Percentiles rank a stretch among this genome's conserved stretches.
Conservation (phyloP, 1,284 basidiomycete species). For the Sanghuangporus weigelae region DNA sequence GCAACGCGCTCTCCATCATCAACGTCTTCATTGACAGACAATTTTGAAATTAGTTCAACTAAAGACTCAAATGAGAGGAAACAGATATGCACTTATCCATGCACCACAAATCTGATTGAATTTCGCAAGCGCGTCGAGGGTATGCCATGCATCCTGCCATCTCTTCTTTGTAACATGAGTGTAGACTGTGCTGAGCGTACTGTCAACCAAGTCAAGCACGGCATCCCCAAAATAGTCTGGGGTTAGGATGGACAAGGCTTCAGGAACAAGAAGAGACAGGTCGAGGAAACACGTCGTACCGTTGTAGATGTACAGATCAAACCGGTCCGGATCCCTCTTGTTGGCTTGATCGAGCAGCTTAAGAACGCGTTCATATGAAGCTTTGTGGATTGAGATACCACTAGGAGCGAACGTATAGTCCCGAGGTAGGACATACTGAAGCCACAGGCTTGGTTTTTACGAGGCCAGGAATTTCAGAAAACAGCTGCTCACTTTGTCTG, state of each 20-base stretch:
- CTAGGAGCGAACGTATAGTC: conserved; percentile 30
- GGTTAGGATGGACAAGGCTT: neutral
- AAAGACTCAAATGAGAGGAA: neutral
- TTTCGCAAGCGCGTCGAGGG: conserved; percentile 31
- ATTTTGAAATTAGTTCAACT: neutral
- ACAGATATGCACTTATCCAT: conserved; percentile 30
- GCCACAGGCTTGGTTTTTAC: neutral
- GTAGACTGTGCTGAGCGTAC: conserved; percentile 27
- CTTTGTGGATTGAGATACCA: conserved; percentile 28
- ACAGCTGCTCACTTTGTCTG: neutral
- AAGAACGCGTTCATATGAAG: conserved; percentile 26
- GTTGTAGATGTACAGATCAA: conserved; percentile 37
- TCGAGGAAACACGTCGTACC: conserved; percentile 23
- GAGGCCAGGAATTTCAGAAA: neutral
- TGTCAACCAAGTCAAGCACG: conserved; percentile 32
- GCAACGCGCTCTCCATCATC: conserved; percentile 34
- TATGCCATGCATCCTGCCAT: conserved; percentile 30
- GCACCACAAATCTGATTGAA: conserved; percentile 28
- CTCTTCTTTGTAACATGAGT: conserved; percentile 31
- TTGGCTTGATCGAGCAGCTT: conserved; percentile 29
- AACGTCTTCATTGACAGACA: conserved; percentile 23
- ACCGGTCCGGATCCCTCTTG: conserved; percentile 34
- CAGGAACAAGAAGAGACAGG: neutral
- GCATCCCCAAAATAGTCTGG: conserved; percentile 12
- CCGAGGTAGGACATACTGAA: conserved; percentile 1